Base-by-base conservation (phyloP, 805 yeast genomes). In the Spathaspora gorwiae region DNA sequence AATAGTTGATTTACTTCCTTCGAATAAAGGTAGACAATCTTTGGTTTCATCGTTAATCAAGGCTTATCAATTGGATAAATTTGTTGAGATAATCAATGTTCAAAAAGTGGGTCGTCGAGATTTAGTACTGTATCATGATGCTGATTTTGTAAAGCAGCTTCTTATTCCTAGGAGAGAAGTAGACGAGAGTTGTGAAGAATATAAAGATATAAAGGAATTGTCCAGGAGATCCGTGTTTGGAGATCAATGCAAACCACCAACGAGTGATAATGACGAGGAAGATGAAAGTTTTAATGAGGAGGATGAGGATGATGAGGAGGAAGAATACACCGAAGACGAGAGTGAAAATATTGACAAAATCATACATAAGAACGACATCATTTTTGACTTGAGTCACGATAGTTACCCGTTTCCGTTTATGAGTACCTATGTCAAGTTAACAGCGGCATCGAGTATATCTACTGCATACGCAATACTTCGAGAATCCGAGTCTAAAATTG, bases 381-480 rank as follows among this genome's bases (percentile, higher is more conserved):
- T 50, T 24, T 80, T 45, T 56, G 87, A 87, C 0, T 60, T 85
- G 5, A 59, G 60, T 12, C 77, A 76, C 48, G 94, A 85, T 57
- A 85, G 90, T 56, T 84, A 84, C 1, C 52, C 76, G 0, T 85
- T 85, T 54, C 79, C 83, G 0, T 65, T 62, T 7, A 58, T 85
- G 55, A 63, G 65, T 8, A 67, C 71, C 47, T 84, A 85, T 53
- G 73, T 79, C 5, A 58, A 56, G 15, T 59, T 66, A 0, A 61
- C 73, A 0, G 80, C 84, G 0, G 87, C 87, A 0, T 76, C 88
- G 0, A 78, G 87, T 2, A 49, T 84, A 9, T 56, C 73, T 9
- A 68, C 82, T 8, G 79, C 79, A 0, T 59, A 62, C 6, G 67
- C 64, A 53, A 51, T 75, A 3, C 42, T 57, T 1, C 41, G 39